Conservation (phyloP, 306 rosid genomes). For the Abrus pulchellus region DNA sequence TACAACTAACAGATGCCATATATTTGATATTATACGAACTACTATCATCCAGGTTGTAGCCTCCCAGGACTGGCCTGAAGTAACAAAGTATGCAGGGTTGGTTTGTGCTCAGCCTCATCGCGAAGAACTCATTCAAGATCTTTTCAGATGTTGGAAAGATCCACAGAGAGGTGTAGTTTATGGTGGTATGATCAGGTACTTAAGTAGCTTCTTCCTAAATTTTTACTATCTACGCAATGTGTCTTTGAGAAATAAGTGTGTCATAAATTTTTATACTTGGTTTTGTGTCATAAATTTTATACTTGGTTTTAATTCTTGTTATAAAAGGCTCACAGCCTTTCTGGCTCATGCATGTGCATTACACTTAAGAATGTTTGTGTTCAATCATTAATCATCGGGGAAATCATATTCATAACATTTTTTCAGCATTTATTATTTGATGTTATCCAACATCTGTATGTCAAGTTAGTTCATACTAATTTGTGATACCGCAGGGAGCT, state of each 20-base stretch:
- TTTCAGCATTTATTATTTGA: constrained; percentile 8
- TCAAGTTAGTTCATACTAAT: neutral
- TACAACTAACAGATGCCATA: neutral
- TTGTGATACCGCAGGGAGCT: constrained; percentile 51
- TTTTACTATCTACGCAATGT: neutral
- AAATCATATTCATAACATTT: neutral
- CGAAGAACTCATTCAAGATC: constrained; percentile 79
- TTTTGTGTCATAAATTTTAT: too few relatives aligned
- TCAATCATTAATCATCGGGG: neutral
- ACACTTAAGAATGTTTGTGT: neutral
- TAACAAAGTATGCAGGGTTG: constrained; percentile 82
- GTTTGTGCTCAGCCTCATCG: constrained; percentile 86
- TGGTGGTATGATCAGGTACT: constrained; percentile 81
- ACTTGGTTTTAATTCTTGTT: neutral
- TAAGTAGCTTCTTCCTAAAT: constrained; percentile 26
- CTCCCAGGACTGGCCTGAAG: constrained; percentile 90
- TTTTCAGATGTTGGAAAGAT: constrained; percentile 79
- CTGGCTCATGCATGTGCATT: neutral
- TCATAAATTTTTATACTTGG: neutral
- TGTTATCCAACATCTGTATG: neutral
- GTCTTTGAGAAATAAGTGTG: neutral
- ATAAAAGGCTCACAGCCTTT: neutral
- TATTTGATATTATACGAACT: constrained; percentile 34
- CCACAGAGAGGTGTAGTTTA: constrained; percentile 65
- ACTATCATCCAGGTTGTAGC: constrained; percentile 70